Percentiles rank a stretch among this genome's conserved stretches.
Conservation (phyloP, 805 yeast genomes). For the Kodamaea laetipori region DNA sequence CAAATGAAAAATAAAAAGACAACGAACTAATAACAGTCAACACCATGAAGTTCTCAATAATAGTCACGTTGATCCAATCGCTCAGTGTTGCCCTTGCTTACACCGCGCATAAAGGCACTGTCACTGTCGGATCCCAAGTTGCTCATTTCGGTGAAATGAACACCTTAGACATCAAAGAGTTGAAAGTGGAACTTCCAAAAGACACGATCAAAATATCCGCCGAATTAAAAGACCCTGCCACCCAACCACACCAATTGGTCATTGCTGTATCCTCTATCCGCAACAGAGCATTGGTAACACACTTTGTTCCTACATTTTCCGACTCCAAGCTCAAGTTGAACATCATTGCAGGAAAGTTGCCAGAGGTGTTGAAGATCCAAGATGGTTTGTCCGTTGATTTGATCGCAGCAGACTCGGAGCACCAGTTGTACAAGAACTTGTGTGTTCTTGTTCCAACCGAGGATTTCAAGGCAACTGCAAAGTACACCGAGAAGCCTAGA, state of each 20-base stretch:
- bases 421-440: constrained; percentile 28
- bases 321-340: constrained; percentile 23
- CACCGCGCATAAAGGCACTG: constrained; percentile 31
- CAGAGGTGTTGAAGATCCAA: constrained; percentile 37
- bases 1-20: constrained; percentile 8
- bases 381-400: constrained; percentile 33
- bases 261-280: constrained; percentile 30
- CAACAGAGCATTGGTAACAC: constrained; percentile 32
- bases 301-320: constrained; percentile 34
- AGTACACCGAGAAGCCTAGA: constrained; percentile 31
- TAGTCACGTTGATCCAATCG: constrained; percentile 22
- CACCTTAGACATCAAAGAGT: constrained; percentile 32
- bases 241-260: constrained; percentile 39
- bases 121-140: constrained; percentile 27
- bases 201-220: constrained; percentile 35
- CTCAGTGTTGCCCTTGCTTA: constrained; percentile 29
- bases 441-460: constrained; percentile 34
- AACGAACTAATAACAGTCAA: constrained; percentile 8
- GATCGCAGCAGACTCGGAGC: constrained; percentile 31
- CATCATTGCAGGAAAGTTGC: constrained; percentile 33
- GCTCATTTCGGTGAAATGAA: constrained; percentile 33
- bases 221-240: constrained; percentile 19
- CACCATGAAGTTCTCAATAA: constrained; percentile 23
- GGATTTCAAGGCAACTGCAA: constrained; percentile 26
- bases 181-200: constrained; percentile 32